Evolutionary conservation across 495 filamentous ascomycete genomes (phyloP).

Genomic region (Tuber aestivum): DNA sequence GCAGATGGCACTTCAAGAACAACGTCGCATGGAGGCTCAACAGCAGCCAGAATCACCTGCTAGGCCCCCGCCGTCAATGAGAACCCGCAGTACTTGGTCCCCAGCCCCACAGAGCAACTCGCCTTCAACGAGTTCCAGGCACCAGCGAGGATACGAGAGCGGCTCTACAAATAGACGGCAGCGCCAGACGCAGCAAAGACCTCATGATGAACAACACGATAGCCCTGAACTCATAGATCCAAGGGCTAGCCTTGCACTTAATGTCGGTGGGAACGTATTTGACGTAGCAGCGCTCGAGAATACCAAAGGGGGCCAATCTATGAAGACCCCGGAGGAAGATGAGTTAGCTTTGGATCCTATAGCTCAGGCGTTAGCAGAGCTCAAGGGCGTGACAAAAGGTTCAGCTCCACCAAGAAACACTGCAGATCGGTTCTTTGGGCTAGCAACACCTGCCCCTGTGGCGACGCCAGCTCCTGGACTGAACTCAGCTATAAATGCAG

Average conservation of each 20-base stretch:
- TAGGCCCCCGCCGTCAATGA: slow-evolving; percentile 28
- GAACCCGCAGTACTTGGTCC: slow-evolving; percentile 60
- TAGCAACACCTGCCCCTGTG: slow-evolving; percentile 71
- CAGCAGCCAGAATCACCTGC: slow-evolving; percentile 40
- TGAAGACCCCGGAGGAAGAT: slow-evolving; percentile 42
- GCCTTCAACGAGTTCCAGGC: neutral
- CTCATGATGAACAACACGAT: slow-evolving; percentile 45
- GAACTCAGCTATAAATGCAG: slow-evolving; percentile 47
- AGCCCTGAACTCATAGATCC: slow-evolving; percentile 91
- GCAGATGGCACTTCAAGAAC: slow-evolving; percentile 30
- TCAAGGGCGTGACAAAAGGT: slow-evolving; percentile 63
- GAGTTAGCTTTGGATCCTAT: slow-evolving; percentile 73
- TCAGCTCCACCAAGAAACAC: slow-evolving; percentile 77
- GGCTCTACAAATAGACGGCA: slow-evolving; percentile 35
- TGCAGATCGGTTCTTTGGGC: slow-evolving; percentile 87
- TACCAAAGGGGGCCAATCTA: slow-evolving; percentile 25
- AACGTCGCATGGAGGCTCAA: slow-evolving; percentile 36
- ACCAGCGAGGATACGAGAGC: slow-evolving; percentile 20
- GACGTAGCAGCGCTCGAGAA: slow-evolving; percentile 80
- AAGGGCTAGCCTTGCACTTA: slow-evolving; percentile 87
- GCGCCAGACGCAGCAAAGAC: slow-evolving; percentile 44
- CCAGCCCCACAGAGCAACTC: slow-evolving; percentile 41
- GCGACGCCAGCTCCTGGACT: slow-evolving; percentile 45
- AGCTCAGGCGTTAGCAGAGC: slow-evolving; percentile 80
- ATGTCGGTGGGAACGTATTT: slow-evolving; percentile 94